Evolutionary conservation across 2,329 filamentous ascomycete genomes (phyloP).

Genomic region (Diaporthe longicolla): DNA sequence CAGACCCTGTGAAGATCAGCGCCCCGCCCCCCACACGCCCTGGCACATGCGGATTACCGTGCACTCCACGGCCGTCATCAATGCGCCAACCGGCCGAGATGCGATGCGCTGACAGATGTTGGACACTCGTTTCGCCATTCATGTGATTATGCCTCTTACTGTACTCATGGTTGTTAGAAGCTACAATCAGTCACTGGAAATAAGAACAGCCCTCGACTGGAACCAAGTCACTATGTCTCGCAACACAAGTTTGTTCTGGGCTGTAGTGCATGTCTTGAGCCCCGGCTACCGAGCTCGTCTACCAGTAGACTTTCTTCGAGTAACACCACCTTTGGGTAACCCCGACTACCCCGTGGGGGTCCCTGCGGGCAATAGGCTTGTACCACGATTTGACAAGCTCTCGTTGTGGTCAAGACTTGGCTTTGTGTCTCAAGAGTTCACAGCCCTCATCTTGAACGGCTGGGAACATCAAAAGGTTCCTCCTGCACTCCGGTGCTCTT

Average conservation of each 20-base stretch:
- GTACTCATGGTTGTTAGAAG: no score
- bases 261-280: background rate
- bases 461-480: no score
- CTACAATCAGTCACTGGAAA: background rate
- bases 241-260: background rate
- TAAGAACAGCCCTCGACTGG: background rate
- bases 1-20: conserved; percentile 31
- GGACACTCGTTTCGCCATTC: background rate
- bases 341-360: conserved; percentile 26
- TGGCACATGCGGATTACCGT: conserved; percentile 24
- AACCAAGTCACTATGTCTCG: background rate
- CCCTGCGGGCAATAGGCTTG: background rate
- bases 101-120: background rate
- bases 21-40: conserved; percentile 28
- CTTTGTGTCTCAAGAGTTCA: background rate
- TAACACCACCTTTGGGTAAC: background rate
- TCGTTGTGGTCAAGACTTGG: background rate
- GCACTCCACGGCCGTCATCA: conserved; percentile 20
- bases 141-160: conserved; percentile 2
- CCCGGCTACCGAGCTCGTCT: background rate
- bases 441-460: no score
- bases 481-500: background rate
- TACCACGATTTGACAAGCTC: background rate
- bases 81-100: conserved; percentile 20
- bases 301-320: background rate